A percentile compares a stretch with the other conserved stretches of the same genome.
Evolutionary conservation across 805 yeast genomes (phyloP).

Genomic region (Metschnikowia arizonensis): DNA sequence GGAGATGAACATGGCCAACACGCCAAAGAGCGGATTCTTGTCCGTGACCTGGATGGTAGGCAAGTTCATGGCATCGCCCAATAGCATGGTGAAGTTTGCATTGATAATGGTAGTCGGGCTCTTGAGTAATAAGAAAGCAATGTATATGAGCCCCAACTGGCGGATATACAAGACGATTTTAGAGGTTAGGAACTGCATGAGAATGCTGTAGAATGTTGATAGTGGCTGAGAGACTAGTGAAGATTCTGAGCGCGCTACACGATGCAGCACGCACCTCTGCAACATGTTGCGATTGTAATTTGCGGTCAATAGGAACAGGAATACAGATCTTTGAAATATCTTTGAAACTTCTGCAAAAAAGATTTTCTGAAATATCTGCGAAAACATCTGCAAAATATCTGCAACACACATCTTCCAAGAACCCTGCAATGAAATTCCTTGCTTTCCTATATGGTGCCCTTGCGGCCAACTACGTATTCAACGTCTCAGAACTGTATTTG

Average conservation of each 20-base stretch:
- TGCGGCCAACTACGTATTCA: conserved; percentile 9
- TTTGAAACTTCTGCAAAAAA: too few species aligned
- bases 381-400: too few species aligned
- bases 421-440: background rate
- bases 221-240: background rate
- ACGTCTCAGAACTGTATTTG: conserved; percentile 9
- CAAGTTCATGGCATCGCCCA: conserved; percentile 59
- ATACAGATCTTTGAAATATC: too few species aligned
- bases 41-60: conserved; percentile 28
- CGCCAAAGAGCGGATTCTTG: conserved; percentile 46
- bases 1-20: conserved; percentile 44
- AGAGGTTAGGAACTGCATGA: conserved; percentile 52
- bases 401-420: background rate
- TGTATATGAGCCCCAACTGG: conserved; percentile 39
- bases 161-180: conserved; percentile 46
- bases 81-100: conserved; percentile 45
- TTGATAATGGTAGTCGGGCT: conserved; percentile 44
- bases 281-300: conserved; percentile 3
- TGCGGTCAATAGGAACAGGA: too few species aligned
- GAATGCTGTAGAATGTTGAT: background rate
- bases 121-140: conserved; percentile 45
- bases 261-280: background rate
- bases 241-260: background rate
- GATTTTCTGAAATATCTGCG: too few species aligned
- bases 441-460: conserved; percentile 19